phyloP scores from a whole-genome alignment of 257 asterid genomes.

The Salvia splendens region DNA sequence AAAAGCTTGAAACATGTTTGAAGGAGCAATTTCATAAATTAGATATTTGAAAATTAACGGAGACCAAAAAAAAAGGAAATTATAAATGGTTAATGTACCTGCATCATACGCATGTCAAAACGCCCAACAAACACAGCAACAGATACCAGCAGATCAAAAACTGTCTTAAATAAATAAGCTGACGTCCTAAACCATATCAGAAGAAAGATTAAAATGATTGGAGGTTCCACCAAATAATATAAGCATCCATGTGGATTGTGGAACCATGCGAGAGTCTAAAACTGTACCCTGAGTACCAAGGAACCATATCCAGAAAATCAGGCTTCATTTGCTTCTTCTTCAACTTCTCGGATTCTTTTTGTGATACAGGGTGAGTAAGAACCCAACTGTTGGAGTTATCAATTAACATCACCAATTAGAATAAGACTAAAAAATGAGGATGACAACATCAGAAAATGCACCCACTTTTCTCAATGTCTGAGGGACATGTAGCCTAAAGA shows the following conservation, averaged over 20 bases:
- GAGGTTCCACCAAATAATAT: conserved; percentile 19
- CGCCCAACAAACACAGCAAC: conserved; percentile 99
- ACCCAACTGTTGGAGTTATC: conserved; percentile 74
- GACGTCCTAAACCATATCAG: conserved; percentile 72
- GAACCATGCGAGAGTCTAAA: conserved; percentile 24
- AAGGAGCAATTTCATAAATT: conserved; percentile 5
- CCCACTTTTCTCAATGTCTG: conserved; percentile 1
- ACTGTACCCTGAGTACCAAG: conserved; percentile 96
- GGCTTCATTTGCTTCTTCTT: conserved; percentile 94
- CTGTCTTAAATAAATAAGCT: conserved; percentile 96
- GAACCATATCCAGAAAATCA: conserved; percentile 96
- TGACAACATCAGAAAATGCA: neutral
- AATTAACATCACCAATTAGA: conserved; percentile 12
- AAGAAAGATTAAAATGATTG: conserved; percentile 30
- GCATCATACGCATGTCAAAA: conserved; percentile 99
- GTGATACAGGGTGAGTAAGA: conserved; percentile 90
- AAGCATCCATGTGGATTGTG: conserved; percentile 14
- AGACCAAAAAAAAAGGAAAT: neutral
- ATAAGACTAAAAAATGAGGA: neutral
- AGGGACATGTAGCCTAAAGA: neutral
- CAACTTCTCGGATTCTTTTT: conserved; percentile 76
- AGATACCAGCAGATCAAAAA: conserved; percentile 92
- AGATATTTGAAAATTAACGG: conserved; percentile 4
- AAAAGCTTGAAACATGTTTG: neutral
- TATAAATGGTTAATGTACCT: conserved; percentile 50